phyloP scores from a whole-genome alignment of 441 rosid species.

The Populus hybrid region DNA sequence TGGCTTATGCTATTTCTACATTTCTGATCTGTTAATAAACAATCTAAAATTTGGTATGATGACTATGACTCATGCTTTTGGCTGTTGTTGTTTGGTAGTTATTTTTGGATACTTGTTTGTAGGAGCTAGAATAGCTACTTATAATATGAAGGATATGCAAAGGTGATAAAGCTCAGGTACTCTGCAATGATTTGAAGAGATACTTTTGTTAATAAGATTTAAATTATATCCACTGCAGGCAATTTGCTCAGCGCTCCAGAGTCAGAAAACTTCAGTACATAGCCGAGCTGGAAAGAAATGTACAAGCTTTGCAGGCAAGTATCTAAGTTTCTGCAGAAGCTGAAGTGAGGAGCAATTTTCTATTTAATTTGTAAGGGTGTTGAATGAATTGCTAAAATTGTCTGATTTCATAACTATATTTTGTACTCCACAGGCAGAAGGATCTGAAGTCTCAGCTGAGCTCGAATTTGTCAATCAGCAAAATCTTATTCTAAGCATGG shows the following conservation, averaged over 20 bases:
- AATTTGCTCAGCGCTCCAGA: constrained; percentile 98
- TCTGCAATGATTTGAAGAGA: not conserved
- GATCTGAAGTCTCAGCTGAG: constrained; percentile 88
- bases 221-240: constrained; percentile 53
- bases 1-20: not conserved
- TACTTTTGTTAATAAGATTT: not conserved
- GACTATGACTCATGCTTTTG: not conserved
- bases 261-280: constrained; percentile 99
- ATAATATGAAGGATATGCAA: not conserved
- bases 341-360: constrained; percentile 1
- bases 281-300: constrained; percentile 97
- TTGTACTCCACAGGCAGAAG: constrained; percentile 67
- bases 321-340: constrained; percentile 5
- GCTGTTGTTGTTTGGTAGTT: not conserved
- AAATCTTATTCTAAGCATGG: constrained; percentile 90
- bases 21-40: not conserved
- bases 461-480: constrained; percentile 95
- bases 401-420: not conserved
- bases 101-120: not conserved
- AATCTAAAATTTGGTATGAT: not conserved
- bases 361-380: constrained; percentile 1
- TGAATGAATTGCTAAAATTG: constrained; percentile 2
- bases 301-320: constrained; percentile 90
- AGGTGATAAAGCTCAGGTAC: not conserved
- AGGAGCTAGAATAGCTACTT: not conserved